Base-by-base conservation (phyloP, 2,329 filamentous ascomycete genomes). In the Apiospora malaysiana region DNA sequence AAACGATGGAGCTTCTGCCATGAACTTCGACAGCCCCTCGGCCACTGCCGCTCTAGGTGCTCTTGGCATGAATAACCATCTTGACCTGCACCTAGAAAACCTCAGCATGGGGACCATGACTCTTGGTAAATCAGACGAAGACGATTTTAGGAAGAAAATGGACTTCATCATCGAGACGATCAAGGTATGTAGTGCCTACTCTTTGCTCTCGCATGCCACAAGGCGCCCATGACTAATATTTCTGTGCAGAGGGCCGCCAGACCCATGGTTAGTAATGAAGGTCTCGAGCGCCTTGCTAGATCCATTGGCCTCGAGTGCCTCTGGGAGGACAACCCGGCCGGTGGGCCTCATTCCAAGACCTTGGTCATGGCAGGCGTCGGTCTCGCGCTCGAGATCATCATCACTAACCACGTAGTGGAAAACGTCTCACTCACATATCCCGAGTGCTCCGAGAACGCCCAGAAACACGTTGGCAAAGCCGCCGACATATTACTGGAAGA, bases 231-330 rank as follows among this genome's bases (percentile, higher is more conserved):
- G 49, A 47, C 76, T 72, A 72, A 76, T 32, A 14, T 14, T 18
- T 7, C 42, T 9, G 65, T 78, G 78, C 73, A 82, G 74, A 74
- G 73, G 16, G 79, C 74, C 49, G 82, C 80, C 75, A 88, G 89
- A 73, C 92, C 92, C 4, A 83, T 90, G 51, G 90, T 95, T 47
- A 93, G 92, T 75, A 91, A 93, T 76, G 90, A 92, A 42, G 92
- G 92, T 2, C 84, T 96, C n/a, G 90, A 93, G 79, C 86, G 92
- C 69, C 82, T 95, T 42, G 91, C 90, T 10, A 88, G 89, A 75
- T 86, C 89, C 70, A 85, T 91, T 69, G 92, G 91, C n/a, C 83
- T 93, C 49, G 90, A 92, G 72, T 86, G 85, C 70, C 81, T 91
- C 16, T 90, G 88, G 83, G 89, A 92, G 75, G 84, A 84, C 65